Evolutionary conservation across 179 eudicot species (phyloP).

Genomic region (Monotropa hypopitys): DNA sequence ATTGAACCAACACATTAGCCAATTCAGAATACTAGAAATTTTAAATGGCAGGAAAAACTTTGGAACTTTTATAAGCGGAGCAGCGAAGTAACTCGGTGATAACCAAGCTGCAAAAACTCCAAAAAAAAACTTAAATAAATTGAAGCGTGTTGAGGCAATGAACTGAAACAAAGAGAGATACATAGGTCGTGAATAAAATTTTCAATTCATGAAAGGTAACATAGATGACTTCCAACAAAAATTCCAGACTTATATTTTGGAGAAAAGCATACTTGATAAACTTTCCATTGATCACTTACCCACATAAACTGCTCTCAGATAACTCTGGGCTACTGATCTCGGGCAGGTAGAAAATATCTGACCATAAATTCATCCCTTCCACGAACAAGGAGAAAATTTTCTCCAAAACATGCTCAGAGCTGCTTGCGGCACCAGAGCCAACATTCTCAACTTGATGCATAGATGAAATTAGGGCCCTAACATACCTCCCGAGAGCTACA

Average conservation of each 20-base stretch:
- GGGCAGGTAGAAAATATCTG: constrained; percentile 71
- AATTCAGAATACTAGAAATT: neutral
- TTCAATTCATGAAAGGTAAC: neutral
- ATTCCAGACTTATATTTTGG: neutral
- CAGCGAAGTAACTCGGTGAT: neutral
- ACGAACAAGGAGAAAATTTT: constrained; percentile 78
- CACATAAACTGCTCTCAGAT: constrained; percentile 64
- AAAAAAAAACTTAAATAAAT: neutral
- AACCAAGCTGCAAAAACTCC: neutral
- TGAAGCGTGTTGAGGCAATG: neutral
- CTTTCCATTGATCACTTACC: constrained; percentile 34
- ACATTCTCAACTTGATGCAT: constrained; percentile 26
- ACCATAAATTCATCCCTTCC: constrained; percentile 87
- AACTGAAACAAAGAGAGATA: neutral
- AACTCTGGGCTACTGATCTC: constrained; percentile 71
- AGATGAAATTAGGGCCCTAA: constrained; percentile 59
- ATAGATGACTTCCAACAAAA: neutral
- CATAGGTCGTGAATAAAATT: neutral
- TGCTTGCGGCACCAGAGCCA: constrained; percentile 24
- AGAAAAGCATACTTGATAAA: neutral
- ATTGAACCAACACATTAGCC: neutral
- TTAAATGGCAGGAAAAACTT: neutral
- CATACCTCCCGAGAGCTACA: constrained; percentile 81
- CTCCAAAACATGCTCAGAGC: constrained; percentile 63
- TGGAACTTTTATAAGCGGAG: neutral